These are phyloP conservation scores for Tripterygium wilfordii DNA, from an alignment of 177 flowering plant species.

Conservation along the genomic window DNA sequence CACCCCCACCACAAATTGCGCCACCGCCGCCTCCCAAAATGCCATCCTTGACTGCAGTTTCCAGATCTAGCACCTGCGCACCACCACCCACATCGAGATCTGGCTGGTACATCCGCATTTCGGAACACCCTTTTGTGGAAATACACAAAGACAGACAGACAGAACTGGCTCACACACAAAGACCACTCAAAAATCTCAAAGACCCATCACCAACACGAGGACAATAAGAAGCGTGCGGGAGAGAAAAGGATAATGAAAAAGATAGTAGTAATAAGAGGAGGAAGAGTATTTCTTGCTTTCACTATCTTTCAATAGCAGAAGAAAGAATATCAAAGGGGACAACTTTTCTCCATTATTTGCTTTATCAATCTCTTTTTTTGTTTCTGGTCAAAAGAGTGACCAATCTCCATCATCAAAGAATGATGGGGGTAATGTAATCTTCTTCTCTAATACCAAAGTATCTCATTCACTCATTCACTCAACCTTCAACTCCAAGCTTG, in stretches of 20 bases:
- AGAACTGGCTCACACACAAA: background rate
- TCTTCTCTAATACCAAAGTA: constrained; percentile 37
- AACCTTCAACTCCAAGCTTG: constrained; percentile 25
- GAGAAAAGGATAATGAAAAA: constrained; percentile 7
- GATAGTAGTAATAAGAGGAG: background rate
- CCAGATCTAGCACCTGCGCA: constrained; percentile 72
- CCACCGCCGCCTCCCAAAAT: constrained; percentile 45
- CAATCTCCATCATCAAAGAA: constrained; percentile 18
- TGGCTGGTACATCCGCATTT: constrained; percentile 70
- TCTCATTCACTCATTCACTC: constrained; percentile 3
- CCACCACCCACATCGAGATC: constrained; percentile 46
- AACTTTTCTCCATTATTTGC: constrained; percentile 24
- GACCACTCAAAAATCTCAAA: constrained; percentile 2
- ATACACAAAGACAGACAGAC: background rate
- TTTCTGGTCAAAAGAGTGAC: constrained; percentile 45
- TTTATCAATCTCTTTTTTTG: constrained; percentile 24
- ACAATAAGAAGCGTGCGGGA: constrained; percentile 27
- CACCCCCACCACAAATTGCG: constrained; percentile 17
- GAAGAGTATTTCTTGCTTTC: background rate
- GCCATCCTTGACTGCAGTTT: constrained; percentile 72
- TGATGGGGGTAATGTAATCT: constrained; percentile 27
- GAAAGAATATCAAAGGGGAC: constrained; percentile 30
- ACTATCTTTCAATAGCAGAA: constrained; percentile 21
- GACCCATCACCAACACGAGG: constrained; percentile 17
- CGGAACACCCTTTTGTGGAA: constrained; percentile 3